A percentile compares a stretch with the other conserved stretches of the same genome.
Evolutionary conservation across 2,329 filamentous ascomycete genomes (phyloP).

Genomic region (Paecilomyces fulvus): DNA sequence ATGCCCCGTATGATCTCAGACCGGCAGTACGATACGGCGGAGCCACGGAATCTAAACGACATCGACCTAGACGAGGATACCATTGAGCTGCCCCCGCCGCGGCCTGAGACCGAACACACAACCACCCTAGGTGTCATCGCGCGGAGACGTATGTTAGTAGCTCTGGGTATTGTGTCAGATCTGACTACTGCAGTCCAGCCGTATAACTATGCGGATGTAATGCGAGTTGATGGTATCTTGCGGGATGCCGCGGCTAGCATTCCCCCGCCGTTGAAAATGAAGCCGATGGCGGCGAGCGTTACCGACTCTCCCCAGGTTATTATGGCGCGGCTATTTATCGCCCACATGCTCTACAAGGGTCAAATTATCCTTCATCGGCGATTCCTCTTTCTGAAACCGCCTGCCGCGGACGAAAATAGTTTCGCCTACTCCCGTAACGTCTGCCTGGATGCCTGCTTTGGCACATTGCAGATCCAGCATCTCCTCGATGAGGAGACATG

Average conservation of each 20-base stretch:
- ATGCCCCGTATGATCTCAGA: slow-evolving; percentile 51
- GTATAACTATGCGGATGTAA: neutral
- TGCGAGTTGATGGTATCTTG: neutral
- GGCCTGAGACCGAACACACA: slow-evolving; percentile 28
- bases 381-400: too few relatives aligned
- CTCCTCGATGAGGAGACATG: slow-evolving; percentile 13
- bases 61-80: slow-evolving; percentile 47
- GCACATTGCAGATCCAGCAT: neutral
- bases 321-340: slow-evolving; percentile 13
- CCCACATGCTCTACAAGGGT: slow-evolving; percentile 14
- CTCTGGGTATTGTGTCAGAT: neutral
- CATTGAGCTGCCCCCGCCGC: slow-evolving; percentile 40
- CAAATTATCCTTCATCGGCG: slow-evolving; percentile 15
- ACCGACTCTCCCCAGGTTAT: slow-evolving; percentile 16
- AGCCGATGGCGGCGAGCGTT: slow-evolving; percentile 10
- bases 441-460: slow-evolving; percentile 1
- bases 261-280: slow-evolving; percentile 6
- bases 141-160: neutral
- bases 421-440: too few relatives aligned
- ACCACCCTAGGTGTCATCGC: neutral
- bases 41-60: slow-evolving; percentile 52
- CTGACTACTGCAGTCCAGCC: neutral
- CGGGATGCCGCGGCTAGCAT: neutral
- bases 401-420: slow-evolving; percentile 4
- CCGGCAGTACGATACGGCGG: slow-evolving; percentile 48